Evolutionary conservation across 2,329 filamentous ascomycete genomes (phyloP).

Genomic region (Plectosphaerella sp.): DNA sequence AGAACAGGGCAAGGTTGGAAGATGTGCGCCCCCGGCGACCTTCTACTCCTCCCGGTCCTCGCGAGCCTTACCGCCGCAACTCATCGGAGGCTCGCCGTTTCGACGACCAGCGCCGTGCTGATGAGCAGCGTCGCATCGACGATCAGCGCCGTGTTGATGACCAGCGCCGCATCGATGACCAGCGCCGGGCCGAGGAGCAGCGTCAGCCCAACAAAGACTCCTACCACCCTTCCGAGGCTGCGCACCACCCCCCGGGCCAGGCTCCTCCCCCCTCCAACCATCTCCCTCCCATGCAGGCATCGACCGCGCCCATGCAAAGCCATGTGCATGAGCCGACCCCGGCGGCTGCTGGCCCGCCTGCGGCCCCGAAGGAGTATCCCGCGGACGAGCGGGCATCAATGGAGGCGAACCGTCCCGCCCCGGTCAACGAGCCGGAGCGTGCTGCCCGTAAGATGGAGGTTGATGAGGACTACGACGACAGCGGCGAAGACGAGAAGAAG

Average conservation of each 20-base stretch:
- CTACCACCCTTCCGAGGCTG: conserved; percentile 90
- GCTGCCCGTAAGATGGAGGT: conserved; percentile 94
- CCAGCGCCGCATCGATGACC: conserved; percentile 49
- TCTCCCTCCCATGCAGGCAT: conserved; percentile 61
- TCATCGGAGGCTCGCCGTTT: conserved; percentile 68
- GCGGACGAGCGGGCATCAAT: conserved; percentile 53
- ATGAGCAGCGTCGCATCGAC: conserved; percentile 46
- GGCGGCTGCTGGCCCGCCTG: conserved; percentile 24
- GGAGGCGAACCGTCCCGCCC: conserved; percentile 43
- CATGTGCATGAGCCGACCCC: conserved; percentile 46
- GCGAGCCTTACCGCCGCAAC: conserved; percentile 68
- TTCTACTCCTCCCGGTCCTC: conserved; percentile 60
- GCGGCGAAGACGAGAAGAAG: conserved; percentile 80
- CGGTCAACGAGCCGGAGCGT: conserved; percentile 68
- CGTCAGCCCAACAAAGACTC: conserved; percentile 65
- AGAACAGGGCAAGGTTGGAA: conserved; percentile 80
- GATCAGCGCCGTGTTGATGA: conserved; percentile 58
- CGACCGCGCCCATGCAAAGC: conserved; percentile 49
- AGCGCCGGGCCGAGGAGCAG: conserved; percentile 52
- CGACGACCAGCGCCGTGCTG: conserved; percentile 58
- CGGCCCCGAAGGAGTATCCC: conserved; percentile 47
- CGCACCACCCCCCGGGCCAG: conserved; percentile 72
- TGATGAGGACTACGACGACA: conserved; percentile 96
- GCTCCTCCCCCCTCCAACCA: conserved; percentile 46
- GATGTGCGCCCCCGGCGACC: conserved; percentile 76